Percentiles rank a stretch among this genome's conserved stretches.
Evolutionary conservation across 495 filamentous ascomycete species (phyloP).

Genomic region (Talaromyces trachyspermus): DNA sequence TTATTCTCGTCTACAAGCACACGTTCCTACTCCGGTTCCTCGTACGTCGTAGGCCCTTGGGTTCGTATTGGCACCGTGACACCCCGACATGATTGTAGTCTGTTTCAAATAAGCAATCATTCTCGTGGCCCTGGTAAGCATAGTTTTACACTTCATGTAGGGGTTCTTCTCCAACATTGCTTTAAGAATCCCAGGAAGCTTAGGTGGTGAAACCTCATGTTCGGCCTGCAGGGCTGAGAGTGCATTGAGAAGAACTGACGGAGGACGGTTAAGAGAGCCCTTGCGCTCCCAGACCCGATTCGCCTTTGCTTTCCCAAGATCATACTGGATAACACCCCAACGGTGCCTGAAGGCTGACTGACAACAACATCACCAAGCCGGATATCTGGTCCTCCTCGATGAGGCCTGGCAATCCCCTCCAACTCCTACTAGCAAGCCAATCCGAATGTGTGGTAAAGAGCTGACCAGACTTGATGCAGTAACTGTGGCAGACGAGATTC

Average conservation of each 20-base stretch:
- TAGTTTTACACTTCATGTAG: too few species aligned
- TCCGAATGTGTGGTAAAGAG: conserved; percentile 28
- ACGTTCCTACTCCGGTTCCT: too few species aligned
- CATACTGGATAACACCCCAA: conserved; percentile 17
- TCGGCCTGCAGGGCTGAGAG: too few species aligned
- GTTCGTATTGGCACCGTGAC: too few species aligned
- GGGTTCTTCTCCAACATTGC: too few species aligned
- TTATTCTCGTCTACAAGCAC: too few species aligned
- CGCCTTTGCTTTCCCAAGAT: conserved; percentile 9
- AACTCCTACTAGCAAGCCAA: conserved; percentile 40
- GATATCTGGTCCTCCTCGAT: conserved; percentile 12
- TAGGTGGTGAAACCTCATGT: too few species aligned
- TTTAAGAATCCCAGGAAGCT: too few species aligned
- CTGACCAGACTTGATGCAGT: conserved; percentile 14
- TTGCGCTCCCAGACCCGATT: conserved; percentile 12
- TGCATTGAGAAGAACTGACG: conserved; percentile 3
- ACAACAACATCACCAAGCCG: conserved; percentile 26
- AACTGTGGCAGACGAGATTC: not conserved
- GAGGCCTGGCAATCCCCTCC: conserved; percentile 23
- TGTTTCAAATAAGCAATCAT: too few species aligned
- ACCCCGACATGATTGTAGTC: too few species aligned
- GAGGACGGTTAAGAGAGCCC: conserved; percentile 17
- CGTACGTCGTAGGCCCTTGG: too few species aligned
- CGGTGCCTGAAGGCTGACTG: conserved; percentile 6
- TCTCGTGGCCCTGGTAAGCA: too few species aligned